A percentile compares a stretch with the other conserved stretches of the same genome.
phyloP scores from a whole-genome alignment of 441 rosid species.

The Populus tomentosa region DNA sequence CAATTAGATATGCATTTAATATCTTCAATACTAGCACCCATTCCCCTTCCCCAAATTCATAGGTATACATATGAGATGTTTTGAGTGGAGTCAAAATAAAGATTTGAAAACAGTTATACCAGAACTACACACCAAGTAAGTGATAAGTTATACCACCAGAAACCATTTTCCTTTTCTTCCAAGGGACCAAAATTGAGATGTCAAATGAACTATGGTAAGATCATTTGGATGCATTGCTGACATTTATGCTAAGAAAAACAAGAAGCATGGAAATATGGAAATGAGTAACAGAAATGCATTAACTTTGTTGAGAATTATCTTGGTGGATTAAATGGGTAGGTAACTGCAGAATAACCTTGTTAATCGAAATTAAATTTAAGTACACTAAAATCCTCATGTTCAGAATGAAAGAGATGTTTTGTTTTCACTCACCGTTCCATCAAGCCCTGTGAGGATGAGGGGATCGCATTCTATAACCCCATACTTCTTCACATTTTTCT shows the following conservation, averaged over 20 bases:
- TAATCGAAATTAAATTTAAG: neutral
- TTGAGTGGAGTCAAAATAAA: neutral
- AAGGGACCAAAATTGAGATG: neutral
- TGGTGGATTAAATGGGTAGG: neutral
- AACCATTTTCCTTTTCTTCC: neutral
- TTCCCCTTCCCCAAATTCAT: neutral
- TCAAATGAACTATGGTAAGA: neutral
- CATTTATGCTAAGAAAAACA: neutral
- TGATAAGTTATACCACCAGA: neutral
- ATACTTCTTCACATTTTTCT: conserved; percentile 54
- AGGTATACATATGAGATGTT: neutral
- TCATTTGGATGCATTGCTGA: neutral
- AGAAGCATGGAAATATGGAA: neutral
- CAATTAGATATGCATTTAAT: neutral
- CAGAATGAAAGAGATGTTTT: conserved; percentile 13
- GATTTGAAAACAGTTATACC: neutral
- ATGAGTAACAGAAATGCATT: neutral
- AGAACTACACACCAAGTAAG: neutral
- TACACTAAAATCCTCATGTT: neutral
- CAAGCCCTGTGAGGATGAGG: conserved; percentile 65
- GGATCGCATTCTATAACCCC: conserved; percentile 88
- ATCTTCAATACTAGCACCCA: neutral
- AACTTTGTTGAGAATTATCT: neutral
- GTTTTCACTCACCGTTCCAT: conserved; percentile 65
- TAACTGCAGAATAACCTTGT: neutral